These are phyloP conservation scores for Lactarius evosmus DNA, from an alignment of 768 basidiomycete species.

Conservation along the genomic window DNA sequence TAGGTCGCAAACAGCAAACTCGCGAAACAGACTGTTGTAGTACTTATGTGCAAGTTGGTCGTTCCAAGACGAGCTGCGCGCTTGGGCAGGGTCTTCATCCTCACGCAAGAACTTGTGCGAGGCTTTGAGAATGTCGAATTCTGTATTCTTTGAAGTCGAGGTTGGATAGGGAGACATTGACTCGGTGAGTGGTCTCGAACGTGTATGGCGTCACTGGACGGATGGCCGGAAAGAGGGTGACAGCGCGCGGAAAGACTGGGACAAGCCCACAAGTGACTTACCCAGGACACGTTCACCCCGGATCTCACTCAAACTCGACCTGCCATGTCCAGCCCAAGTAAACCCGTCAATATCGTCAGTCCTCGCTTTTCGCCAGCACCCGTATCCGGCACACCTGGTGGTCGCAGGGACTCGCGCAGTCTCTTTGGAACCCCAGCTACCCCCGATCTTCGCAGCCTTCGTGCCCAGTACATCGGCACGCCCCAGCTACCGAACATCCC, in stretches of 20 bases:
- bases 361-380: constrained; percentile 16
- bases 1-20: constrained; percentile 88
- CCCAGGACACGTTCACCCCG: neutral
- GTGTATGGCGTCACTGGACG: constrained; percentile 11
- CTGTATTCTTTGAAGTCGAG: constrained; percentile 35
- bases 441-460: constrained; percentile 60
- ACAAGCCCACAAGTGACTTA: too few relatives aligned
- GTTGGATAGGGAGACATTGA: neutral
- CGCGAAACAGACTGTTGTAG: constrained; percentile 83
- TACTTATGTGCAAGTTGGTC: constrained; percentile 86
- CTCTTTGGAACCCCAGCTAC: constrained; percentile 47
- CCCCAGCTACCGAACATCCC: constrained; percentile 52
- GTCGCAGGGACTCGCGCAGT: constrained; percentile 18
- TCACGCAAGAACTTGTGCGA: constrained; percentile 64
- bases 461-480: constrained; percentile 62
- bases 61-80: constrained; percentile 55
- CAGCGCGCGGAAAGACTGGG: too few relatives aligned
- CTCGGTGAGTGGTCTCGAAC: constrained; percentile 5
- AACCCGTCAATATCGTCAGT: constrained; percentile 30
- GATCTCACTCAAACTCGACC: neutral
- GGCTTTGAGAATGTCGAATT: constrained; percentile 74
- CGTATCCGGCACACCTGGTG: constrained; percentile 23
- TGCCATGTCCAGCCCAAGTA: constrained; percentile 27
- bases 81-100: constrained; percentile 50
- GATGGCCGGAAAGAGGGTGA: too few relatives aligned